These are phyloP conservation scores for Sclerotinia nivalis DNA, from an alignment of 2,329 filamentous ascomycete species.

Conservation along the genomic window DNA sequence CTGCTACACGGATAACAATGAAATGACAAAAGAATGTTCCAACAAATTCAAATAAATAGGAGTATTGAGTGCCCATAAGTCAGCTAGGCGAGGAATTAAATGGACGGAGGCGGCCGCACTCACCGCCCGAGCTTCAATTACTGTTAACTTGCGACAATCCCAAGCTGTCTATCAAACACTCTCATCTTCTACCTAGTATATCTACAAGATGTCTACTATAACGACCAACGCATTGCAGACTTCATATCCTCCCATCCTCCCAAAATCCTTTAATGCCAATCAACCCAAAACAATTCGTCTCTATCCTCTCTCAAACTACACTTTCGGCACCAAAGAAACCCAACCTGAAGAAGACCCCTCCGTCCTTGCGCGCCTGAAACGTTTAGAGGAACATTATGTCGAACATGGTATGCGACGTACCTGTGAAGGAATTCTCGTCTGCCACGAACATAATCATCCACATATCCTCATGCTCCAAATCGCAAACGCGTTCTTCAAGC, in stretches of 20 bases:
- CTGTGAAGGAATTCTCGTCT: conserved; percentile 94
- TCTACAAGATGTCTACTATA: conserved; percentile 75
- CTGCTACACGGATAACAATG: not conserved
- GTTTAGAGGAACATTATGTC: conserved; percentile 92
- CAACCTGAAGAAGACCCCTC: conserved; percentile 98
- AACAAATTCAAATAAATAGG: not conserved
- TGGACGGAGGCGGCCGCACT: not conserved
- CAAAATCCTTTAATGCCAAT: conserved; percentile 81
- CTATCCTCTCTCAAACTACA: conserved; percentile 97
- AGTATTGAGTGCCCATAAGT: not conserved
- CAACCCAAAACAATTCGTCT: conserved; percentile 88
- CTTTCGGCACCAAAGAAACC: conserved; percentile 96
- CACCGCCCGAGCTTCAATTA: conserved; percentile 18
- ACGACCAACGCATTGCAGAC: conserved; percentile 75
- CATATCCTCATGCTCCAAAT: conserved; percentile 99
- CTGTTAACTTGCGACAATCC: conserved; percentile 1
- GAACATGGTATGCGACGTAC: conserved; percentile 95
- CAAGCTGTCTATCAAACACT: conserved; percentile 6
- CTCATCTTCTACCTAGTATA: not conserved
- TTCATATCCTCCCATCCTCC: conserved; percentile 74
- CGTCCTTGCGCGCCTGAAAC: conserved; percentile 86
- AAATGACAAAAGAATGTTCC: not conserved
- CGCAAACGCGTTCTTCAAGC: conserved; percentile 98
- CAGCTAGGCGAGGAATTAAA: conserved; percentile 1
- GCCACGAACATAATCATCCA: conserved; percentile 98